phyloP scores from a whole-genome alignment of 257 asterid genomes.

The Nicotiana noctiflora region DNA sequence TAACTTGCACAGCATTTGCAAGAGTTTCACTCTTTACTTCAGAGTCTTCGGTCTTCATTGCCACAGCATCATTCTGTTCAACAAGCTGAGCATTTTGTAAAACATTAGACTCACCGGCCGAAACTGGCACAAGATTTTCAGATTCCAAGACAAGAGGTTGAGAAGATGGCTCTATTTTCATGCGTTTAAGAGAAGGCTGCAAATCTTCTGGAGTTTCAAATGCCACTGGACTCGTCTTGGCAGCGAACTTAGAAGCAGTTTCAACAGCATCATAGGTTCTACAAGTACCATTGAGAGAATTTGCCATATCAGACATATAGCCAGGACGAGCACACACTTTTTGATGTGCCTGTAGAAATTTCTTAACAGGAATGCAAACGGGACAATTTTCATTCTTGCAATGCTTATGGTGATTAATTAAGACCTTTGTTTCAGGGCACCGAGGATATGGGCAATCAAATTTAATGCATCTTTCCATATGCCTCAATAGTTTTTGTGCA shows the following conservation, averaged over 20 bases:
- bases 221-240: slow-evolving; percentile 25
- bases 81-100: slow-evolving; percentile 31
- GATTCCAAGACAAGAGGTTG: slow-evolving; percentile 35
- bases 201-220: slow-evolving; percentile 54
- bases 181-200: slow-evolving; percentile 71
- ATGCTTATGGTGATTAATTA: slow-evolving; percentile 49
- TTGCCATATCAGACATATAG: slow-evolving; percentile 37
- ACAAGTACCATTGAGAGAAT: slow-evolving; percentile 36
- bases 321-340: slow-evolving; percentile 42
- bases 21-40: slow-evolving; percentile 54
- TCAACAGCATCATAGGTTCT: slow-evolving; percentile 45
- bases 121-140: slow-evolving; percentile 33
- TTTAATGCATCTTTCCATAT: slow-evolving; percentile 47
- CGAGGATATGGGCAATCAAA: slow-evolving; percentile 53
- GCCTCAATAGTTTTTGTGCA: slow-evolving; percentile 67
- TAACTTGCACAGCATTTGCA: slow-evolving; percentile 31
- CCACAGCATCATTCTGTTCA: slow-evolving; percentile 29
- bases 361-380: slow-evolving; percentile 77
- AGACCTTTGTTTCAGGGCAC: slow-evolving; percentile 46
- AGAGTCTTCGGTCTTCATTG: slow-evolving; percentile 41
- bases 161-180: slow-evolving; percentile 53
- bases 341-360: slow-evolving; percentile 42
- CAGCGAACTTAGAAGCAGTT: slow-evolving; percentile 34
- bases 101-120: slow-evolving; percentile 31
- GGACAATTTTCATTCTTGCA: slow-evolving; percentile 68